Percentiles rank a stretch among this genome's conserved stretches.
These are phyloP conservation scores for Capsaspora owczarzaki DNA, from an alignment of 78 protist species.

Conservation along the genomic window DNA sequence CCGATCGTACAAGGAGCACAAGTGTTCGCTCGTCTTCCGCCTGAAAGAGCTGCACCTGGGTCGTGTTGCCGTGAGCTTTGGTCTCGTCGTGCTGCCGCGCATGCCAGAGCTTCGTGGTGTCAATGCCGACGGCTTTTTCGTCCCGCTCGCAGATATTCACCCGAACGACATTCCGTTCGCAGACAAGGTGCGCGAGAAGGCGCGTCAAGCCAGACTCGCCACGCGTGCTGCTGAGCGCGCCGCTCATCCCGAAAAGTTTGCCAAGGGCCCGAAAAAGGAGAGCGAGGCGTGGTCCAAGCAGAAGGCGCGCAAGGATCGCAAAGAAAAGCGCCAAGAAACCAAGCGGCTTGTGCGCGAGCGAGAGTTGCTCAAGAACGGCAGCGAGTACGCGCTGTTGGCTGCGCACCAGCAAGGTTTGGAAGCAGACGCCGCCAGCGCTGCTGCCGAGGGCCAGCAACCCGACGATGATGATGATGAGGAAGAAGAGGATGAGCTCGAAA, in stretches of 20 bases:
- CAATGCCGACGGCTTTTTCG: neutral
- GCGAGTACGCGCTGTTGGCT: no score
- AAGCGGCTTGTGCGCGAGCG: neutral
- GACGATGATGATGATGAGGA: no score
- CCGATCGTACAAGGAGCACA: slow-evolving; percentile 69
- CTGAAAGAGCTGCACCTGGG: slow-evolving; percentile 30
- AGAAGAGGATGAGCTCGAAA: no score
- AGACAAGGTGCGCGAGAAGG: slow-evolving; percentile 26
- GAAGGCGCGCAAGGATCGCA: neutral
- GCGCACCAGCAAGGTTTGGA: no score
- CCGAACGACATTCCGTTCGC: neutral
- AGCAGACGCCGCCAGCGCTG: no score
- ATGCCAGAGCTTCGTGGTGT: slow-evolving; percentile 19
- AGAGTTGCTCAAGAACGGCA: no score
- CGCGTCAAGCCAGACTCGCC: slow-evolving; percentile 5
- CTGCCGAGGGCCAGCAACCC: no score
- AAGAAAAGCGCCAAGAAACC: neutral
- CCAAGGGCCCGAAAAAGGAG: neutral
- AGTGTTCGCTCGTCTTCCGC: slow-evolving; percentile 40
- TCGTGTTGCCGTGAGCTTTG: slow-evolving; percentile 20
- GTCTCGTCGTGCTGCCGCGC: slow-evolving; percentile 26
- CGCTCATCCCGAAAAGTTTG: neutral
- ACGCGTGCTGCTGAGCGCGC: neutral
- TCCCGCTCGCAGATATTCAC: neutral
- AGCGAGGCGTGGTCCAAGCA: neutral